phyloP scores from a whole-genome alignment of 805 yeast genomes.

The Kodamaea nitidulidarum region DNA sequence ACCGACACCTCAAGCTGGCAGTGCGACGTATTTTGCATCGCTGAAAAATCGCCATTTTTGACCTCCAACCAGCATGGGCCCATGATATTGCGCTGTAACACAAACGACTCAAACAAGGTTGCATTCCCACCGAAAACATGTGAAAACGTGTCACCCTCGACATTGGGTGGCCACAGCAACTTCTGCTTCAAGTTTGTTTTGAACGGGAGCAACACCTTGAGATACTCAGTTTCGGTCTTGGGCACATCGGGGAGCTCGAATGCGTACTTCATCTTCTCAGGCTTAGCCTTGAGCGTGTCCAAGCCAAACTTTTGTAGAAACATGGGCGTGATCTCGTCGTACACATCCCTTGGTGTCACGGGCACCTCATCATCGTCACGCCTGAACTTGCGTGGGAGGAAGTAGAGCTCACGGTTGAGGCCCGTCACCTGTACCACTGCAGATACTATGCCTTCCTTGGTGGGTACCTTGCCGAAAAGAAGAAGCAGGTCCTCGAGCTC shows the following conservation, averaged over 20 bases:
- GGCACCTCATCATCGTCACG: slow-evolving; percentile 37
- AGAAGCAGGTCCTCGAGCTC: slow-evolving; percentile 69
- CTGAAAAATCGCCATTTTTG: slow-evolving; percentile 54
- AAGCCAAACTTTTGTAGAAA: slow-evolving; percentile 61
- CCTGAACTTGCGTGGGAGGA: slow-evolving; percentile 59
- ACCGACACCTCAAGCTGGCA: slow-evolving; percentile 74
- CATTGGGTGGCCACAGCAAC: slow-evolving; percentile 52
- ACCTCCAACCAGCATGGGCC: slow-evolving; percentile 97
- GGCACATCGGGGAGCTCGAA: slow-evolving; percentile 84
- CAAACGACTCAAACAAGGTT: slow-evolving; percentile 79
- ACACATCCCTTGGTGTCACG: slow-evolving; percentile 60
- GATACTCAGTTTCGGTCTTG: slow-evolving; percentile 62
- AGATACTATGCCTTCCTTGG: slow-evolving; percentile 61
- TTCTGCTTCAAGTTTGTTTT: slow-evolving; percentile 54
- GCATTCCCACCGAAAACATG: slow-evolving; percentile 78
- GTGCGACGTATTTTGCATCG: slow-evolving; percentile 66
- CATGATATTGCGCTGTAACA: slow-evolving; percentile 77
- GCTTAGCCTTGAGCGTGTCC: slow-evolving; percentile 60
- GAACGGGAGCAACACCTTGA: slow-evolving; percentile 74
- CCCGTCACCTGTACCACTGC: slow-evolving; percentile 74
- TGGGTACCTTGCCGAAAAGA: slow-evolving; percentile 75
- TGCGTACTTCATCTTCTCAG: slow-evolving; percentile 75
- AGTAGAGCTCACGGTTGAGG: slow-evolving; percentile 65
- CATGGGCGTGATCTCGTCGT: slow-evolving; percentile 69
- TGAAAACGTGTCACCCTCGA: slow-evolving; percentile 71